Evolutionary conservation across 2,329 filamentous ascomycete species (phyloP), one percentile per base, ranked within the genome.

Genomic region (Periconia digitata): DNA sequence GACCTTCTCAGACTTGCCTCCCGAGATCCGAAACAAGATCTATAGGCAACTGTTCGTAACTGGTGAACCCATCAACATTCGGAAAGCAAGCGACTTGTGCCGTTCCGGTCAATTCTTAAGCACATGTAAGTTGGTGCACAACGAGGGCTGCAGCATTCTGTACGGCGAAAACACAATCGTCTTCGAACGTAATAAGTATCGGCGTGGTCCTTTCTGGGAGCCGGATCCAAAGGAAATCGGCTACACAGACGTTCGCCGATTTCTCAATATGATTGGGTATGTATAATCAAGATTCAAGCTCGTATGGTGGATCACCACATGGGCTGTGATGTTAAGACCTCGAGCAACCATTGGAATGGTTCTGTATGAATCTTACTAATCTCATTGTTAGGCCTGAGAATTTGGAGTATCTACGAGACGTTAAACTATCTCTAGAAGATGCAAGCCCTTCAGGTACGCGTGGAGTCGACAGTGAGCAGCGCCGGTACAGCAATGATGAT

Each of bases 111-210:
- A 74, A 4, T 70, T 81, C 27, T 67, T 81, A 22, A 66, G 74
- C 22, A 76, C 74, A 3, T 79, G 76, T 62, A 71, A 65, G 36
- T 63, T 74, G 29, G 68, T 80, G 18, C 62, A 72, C 41, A 59
- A 72, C 24, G 77, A 80, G 66, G 77, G 67, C 18, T 70, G 74
- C 36, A 72, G 65, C 23, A 69, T 80, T 32, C 65, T 81, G 0
- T 81, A 81, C 51, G 70, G 74, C n/a, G 73, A 77, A 52, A 79
- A 80, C 53, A 64, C 60, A 2, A 80, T 80, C 60, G 52, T 65
- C 34, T 76, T 80, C 50, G 63, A 68, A 35, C 72, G 72, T 32
- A 71, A 68, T 46, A 55, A 51, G 39, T 52, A 53, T n/a, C 68
- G 58, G 3, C 71, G 75, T 36, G 69, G 55, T 48, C 67, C 54